Evolutionary conservation across 192 early-diverging fungal species (phyloP), one percentile per base, ranked within the genome.

Genomic region (Phycomyces nitens): DNA sequence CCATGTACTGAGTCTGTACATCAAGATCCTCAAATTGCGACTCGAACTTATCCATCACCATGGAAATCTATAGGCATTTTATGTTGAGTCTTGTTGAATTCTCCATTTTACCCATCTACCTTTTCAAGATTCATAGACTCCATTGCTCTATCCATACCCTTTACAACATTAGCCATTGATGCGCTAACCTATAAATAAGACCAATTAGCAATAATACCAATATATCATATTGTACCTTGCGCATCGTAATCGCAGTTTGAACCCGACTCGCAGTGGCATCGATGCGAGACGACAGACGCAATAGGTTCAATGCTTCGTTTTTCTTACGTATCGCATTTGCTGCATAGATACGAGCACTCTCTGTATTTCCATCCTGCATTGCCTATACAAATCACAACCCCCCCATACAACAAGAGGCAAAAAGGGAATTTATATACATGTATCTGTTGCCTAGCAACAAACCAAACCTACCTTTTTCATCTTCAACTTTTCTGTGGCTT

Each of bases 31-130:
- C 97, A 73, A 97, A 96, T 76, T 97, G 95, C 10, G 76, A 77
- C 72, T 99, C 95, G 66, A 99, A 98, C 68, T 90, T 94, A 78
- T 98, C 97, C 95, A 99, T 99, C n/a, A 97, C 88, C 84, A 88
- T 77, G 2, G 94, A 92, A 50, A 99, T 96, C 88, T 94, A 62
- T 11, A 16, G 24, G 55, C 3, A n/a, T 44, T 21, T 6, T 50
- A 8, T 3, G 66, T 15, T 53, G 12, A 50, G 8, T 11, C 18
- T 12, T 9, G 2, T n/a, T 15, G 26, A 21, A 3, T 56, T 16
- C 2, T 56, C 24, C 21, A 14, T 20, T 40, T 14, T 3, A 34
- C 20, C 14, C 10, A 11, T 54, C 21, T 75, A 92, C 92, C 85
- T 91, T 89, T 69, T 98, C 97, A 42, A 99, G 81, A 69, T 98